Evolutionary conservation across 305 asterid genomes (phyloP), one percentile per base, ranked within the genome.

Genomic region (Lippia alba): DNA sequence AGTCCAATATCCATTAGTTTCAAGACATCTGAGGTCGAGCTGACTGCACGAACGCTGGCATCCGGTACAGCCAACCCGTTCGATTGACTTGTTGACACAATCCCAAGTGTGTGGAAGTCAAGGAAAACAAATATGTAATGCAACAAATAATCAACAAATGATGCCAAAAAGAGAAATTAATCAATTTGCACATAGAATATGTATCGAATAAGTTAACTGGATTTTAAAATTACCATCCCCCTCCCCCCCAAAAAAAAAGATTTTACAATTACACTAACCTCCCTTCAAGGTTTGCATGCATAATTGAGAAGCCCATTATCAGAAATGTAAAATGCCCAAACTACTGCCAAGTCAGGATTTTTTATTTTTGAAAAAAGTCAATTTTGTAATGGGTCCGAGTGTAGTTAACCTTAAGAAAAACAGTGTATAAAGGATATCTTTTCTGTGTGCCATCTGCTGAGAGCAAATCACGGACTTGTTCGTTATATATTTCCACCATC

Each of bases 401-500:
- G 41, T 36, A 36, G 9, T 36, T 36, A 36, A 36, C 41, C 41
- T 4, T 10, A 30, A 16, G 61, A 50, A 11, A 11, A 8, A 44
- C 33, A 32, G 24, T 5, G 17, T 24, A 62, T 32, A 54, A 49
- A 72, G 92, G 96, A 90, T 90, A 90, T 89, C 67, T 89, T 41
- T 89, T 88, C 33, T 70, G 85, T 40, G 87, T 14, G 54, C 82
- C 82, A 45, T 89, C 91, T 49, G 10, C 85, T 18, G 92, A 71
- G 33, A 91, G 85, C 81, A 91, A 79, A 71, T 91, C 97, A 15
- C 96, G 93, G 39, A 91, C 91, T 83, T 88, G 96, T 75, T 90
- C 96, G 41, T 90, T 90, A 61, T 91, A 91, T 82, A 91, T 87
- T 66, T 91, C 97, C 57, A 91, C 89, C 96, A 91, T 91, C 74